phyloP scores from a whole-genome alignment of 805 yeast genomes.

The Metschnikowia colocasiae region DNA sequence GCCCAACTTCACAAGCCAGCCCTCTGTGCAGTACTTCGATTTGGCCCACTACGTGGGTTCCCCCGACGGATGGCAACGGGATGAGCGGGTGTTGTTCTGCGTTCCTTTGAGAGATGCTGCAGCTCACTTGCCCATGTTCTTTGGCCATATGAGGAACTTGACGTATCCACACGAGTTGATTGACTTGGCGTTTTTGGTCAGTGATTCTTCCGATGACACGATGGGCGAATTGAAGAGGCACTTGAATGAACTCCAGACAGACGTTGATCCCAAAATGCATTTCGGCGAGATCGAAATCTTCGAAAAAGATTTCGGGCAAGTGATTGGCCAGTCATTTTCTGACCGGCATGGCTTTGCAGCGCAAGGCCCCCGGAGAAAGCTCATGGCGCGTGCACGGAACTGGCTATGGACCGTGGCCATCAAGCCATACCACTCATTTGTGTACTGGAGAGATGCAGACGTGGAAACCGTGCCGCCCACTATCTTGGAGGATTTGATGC shows the following conservation, averaged over 20 bases:
- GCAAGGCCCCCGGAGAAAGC: constrained; percentile 90
- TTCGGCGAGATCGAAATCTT: constrained; percentile 84
- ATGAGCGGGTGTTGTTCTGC: constrained; percentile 76
- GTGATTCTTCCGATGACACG: constrained; percentile 88
- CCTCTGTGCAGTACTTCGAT: constrained; percentile 66
- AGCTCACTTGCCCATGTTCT: constrained; percentile 84
- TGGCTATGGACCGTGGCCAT: constrained; percentile 87
- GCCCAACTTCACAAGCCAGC: constrained; percentile 30
- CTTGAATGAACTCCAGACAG: constrained; percentile 60
- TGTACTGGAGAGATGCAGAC: constrained; percentile 97
- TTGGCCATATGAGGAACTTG: constrained; percentile 71
- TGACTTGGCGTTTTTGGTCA: constrained; percentile 79
- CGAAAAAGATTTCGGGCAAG: constrained; percentile 91
- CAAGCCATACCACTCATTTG: constrained; percentile 91
- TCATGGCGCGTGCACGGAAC: constrained; percentile 94
- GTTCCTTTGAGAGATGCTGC: constrained; percentile 94
- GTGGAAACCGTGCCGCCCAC: constrained; percentile 88
- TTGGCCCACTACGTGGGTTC: constrained; percentile 61
- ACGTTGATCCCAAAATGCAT: constrained; percentile 55
- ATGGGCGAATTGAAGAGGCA: constrained; percentile 60
- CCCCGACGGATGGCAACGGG: constrained; percentile 72
- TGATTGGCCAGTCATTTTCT: constrained; percentile 86
- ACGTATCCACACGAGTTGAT: constrained; percentile 85
- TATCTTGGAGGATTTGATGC: constrained; percentile 87
- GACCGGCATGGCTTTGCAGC: constrained; percentile 96